phyloP scores from a whole-genome alignment of 2,329 filamentous ascomycete genomes.

The Fusarium buharicum region DNA sequence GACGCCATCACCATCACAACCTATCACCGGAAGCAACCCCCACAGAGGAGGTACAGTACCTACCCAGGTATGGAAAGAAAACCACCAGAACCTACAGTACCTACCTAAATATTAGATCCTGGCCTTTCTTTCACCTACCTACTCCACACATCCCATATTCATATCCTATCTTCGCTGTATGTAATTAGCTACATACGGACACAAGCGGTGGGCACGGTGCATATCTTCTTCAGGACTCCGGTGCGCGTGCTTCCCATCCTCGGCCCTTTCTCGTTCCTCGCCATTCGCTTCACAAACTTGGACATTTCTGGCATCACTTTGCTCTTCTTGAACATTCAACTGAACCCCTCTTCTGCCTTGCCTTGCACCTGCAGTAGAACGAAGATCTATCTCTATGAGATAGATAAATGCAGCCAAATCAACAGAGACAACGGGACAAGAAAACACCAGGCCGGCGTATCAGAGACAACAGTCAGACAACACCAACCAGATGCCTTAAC shows the following conservation, averaged over 20 bases:
- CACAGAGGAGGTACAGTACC: constrained; percentile 3
- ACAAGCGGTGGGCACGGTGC: constrained; percentile 22
- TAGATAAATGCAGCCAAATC: too few species aligned
- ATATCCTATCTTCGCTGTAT: constrained; percentile 24
- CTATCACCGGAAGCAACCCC: constrained; percentile 21
- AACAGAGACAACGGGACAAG: constrained; percentile 5
- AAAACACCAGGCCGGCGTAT: constrained; percentile 10
- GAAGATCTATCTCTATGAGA: background rate
- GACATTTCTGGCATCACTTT: constrained; percentile 7
- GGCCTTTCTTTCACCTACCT: constrained; percentile 6
- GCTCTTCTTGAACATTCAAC: background rate
- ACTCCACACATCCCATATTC: constrained; percentile 38
- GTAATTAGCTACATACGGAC: background rate
- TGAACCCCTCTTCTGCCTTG: constrained; percentile 4
- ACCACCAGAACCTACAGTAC: constrained; percentile 13
- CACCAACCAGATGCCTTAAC: constrained; percentile 2
- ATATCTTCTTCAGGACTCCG: constrained; percentile 19
- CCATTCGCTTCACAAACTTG: constrained; percentile 29
- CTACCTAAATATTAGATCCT: too few species aligned
- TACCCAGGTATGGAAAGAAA: constrained; percentile 13
- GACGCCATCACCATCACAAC: constrained; percentile 23
- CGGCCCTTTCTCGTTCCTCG: constrained; percentile 38
- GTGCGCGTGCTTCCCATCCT: constrained; percentile 36
- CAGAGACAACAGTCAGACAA: constrained; percentile 21
- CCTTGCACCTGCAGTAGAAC: background rate